A percentile compares a stretch with the other conserved stretches of the same genome.
These are phyloP conservation scores for Allomyces macrogynus DNA, from an alignment of 192 early-diverging fungal genomes.

Conservation along the genomic window DNA sequence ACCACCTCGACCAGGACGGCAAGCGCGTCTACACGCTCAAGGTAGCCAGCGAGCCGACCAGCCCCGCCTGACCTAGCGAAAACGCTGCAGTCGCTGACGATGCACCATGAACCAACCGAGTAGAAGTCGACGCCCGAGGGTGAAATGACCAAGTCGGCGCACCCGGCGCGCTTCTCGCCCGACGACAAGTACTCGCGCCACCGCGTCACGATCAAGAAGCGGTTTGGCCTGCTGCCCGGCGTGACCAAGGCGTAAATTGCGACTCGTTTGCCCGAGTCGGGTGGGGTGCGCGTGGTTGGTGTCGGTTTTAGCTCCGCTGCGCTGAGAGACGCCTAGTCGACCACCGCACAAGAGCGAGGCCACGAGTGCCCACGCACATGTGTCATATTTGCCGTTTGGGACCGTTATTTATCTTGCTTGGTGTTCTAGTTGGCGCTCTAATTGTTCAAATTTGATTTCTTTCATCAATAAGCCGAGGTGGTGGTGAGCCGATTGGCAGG, in stretches of 20 bases:
- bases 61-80: background rate
- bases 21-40: constrained; percentile 93
- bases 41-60: constrained; percentile 16
- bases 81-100: background rate
- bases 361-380: no score
- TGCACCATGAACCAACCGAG: background rate
- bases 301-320: no score
- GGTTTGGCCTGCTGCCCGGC: constrained; percentile 61
- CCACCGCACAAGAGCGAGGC: no score
- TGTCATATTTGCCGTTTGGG: no score
- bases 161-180: constrained; percentile 96
- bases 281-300: no score
- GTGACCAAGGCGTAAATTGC: background rate
- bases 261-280: no score
- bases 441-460: no score
- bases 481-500: no score
- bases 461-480: no score
- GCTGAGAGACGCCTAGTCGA: no score
- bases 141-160: constrained; percentile 82
- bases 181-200: constrained; percentile 98
- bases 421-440: no score
- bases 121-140: constrained; percentile 67
- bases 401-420: no score
- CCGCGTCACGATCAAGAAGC: constrained; percentile 87
- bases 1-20: constrained; percentile 50